Evolutionary conservation across 2,329 filamentous ascomycete species (phyloP), one percentile per base, ranked within the genome.

Genomic region (Aspergillus carbonarius): DNA sequence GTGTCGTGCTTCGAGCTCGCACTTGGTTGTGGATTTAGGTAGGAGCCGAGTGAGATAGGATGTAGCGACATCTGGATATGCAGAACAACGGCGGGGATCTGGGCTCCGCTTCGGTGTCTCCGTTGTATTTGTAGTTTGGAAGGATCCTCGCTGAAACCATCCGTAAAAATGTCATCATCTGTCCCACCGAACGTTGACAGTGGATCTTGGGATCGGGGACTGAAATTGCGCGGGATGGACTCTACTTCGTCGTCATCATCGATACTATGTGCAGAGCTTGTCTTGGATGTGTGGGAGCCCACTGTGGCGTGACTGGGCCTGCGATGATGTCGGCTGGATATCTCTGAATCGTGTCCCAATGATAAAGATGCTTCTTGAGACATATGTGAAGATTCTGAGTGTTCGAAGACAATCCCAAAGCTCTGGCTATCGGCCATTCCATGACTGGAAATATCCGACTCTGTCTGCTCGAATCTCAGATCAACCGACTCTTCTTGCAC

Each of bases 21-120:
- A 20, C 58, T 54, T 9, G 69, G 59, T 42, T 74, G 68, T 13
- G 78, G 72, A 47, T 77, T 81, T 5, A 89, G 70, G 64, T 85
- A 88, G 1, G 83, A 81, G 8, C 82, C 80, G 10, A 90, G 77
- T 1, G 85, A 88, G 54, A 87, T 78, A 0, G 86, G 85, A 68
- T 88, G 85, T 3, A 87, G 76, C 4, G 83, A 84, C 85, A 89
- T 89, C 66, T 89, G 86, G n/a, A 89, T 85, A 68, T 88, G 86
- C 8, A 89, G 76, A 5, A 82, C 82, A 10, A 86, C 67, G 18
- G 74, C 70, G 23, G 71, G 74, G 4, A 69, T 64, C 39, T 73
- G 69, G 23, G 67, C 58, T 2, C 65, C 60, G 34, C 68, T 58
- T 46, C 63, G 66, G 56, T 35, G 55, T 35, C 66, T 66, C 39